Conservation (phyloP, 2,329 filamentous ascomycete genomes). For the Endoconidiophora polonica region DNA sequence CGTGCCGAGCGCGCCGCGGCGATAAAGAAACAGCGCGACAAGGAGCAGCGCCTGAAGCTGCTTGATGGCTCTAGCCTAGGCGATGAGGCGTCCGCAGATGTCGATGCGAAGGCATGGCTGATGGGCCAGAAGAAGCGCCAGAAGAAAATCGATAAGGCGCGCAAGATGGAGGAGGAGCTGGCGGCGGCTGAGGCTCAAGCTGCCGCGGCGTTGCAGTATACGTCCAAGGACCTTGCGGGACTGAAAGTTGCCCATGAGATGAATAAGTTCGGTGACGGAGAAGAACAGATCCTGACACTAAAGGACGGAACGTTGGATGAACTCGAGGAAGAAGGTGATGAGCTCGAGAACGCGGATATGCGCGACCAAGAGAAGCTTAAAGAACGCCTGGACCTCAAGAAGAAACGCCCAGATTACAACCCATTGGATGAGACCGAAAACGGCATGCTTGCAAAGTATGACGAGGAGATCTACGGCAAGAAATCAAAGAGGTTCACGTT, state of each 20-base stretch:
- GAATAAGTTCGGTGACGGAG: slow-evolving; percentile 54
- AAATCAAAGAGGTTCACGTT: slow-evolving; percentile 78
- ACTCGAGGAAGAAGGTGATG: slow-evolving; percentile 66
- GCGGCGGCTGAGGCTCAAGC: slow-evolving; percentile 55
- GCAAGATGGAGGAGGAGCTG: slow-evolving; percentile 57
- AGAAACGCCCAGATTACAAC: slow-evolving; percentile 78
- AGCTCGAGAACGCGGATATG: slow-evolving; percentile 63
- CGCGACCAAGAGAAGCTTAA: slow-evolving; percentile 55
- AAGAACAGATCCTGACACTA: slow-evolving; percentile 83
- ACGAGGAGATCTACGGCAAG: slow-evolving; percentile 86
- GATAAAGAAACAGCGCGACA: slow-evolving; percentile 75
- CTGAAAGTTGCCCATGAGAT: slow-evolving; percentile 85
- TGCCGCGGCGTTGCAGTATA: slow-evolving; percentile 53
- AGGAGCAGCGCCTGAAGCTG: slow-evolving; percentile 56
- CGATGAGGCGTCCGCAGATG: slow-evolving; percentile 52
- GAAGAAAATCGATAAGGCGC: slow-evolving; percentile 70
- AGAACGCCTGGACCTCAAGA: slow-evolving; percentile 72
- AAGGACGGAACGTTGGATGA: slow-evolving; percentile 80
- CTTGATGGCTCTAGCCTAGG: slow-evolving; percentile 74
- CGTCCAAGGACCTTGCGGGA: slow-evolving; percentile 69
- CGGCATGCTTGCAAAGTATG: slow-evolving; percentile 73
- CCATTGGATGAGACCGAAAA: slow-evolving; percentile 54
- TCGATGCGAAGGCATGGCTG: slow-evolving; percentile 77
- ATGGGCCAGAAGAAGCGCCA: slow-evolving; percentile 82
- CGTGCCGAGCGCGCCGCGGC: slow-evolving; percentile 68